phyloP scores from a whole-genome alignment of 495 filamentous ascomycete genomes.

The Daldinia concentrica region DNA sequence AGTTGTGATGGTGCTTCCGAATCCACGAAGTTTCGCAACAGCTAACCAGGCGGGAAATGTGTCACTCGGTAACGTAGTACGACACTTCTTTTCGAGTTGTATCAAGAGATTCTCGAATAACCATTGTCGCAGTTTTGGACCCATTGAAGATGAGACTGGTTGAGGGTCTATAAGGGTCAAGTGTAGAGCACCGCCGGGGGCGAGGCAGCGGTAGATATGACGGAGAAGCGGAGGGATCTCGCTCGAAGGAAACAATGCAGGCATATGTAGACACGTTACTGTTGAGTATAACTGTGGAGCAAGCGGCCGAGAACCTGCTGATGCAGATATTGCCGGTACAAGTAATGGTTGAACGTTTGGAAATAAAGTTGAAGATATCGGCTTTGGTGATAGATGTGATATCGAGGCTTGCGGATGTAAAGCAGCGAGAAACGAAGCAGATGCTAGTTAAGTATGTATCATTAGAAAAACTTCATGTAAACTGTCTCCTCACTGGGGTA shows the following conservation, averaged over 20 bases:
- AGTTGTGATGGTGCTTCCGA: conserved; percentile 48
- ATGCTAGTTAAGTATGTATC: conserved; percentile 38
- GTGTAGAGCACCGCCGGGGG: conserved; percentile 52
- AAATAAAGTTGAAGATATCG: conserved; percentile 48
- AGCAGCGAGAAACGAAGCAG: conserved; percentile 55
- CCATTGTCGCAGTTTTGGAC: conserved; percentile 58
- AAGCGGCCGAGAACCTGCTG: conserved; percentile 45
- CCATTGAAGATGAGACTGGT: conserved; percentile 53
- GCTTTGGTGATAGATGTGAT: conserved; percentile 50
- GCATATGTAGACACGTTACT: conserved; percentile 50
- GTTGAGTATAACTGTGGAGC: conserved; percentile 47
- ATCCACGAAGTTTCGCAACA: conserved; percentile 50
- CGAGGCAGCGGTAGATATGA: conserved; percentile 51
- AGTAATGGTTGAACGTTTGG: conserved; percentile 51
- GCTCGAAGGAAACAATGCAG: conserved; percentile 49
- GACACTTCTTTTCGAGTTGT: conserved; percentile 56
- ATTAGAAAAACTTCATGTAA: conserved; percentile 30
- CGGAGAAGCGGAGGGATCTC: conserved; percentile 52
- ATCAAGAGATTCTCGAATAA: conserved; percentile 57
- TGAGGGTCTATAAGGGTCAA: conserved; percentile 58
- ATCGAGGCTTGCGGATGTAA: conserved; percentile 42
- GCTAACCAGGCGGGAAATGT: conserved; percentile 56
- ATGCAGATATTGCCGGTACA: conserved; percentile 45
- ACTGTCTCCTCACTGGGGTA: neutral
- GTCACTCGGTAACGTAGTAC: conserved; percentile 54